Evolutionary conservation across 1,284 basidiomycete genomes (phyloP), one percentile per base, ranked within the genome.

Genomic region (Puccinia hordei): DNA sequence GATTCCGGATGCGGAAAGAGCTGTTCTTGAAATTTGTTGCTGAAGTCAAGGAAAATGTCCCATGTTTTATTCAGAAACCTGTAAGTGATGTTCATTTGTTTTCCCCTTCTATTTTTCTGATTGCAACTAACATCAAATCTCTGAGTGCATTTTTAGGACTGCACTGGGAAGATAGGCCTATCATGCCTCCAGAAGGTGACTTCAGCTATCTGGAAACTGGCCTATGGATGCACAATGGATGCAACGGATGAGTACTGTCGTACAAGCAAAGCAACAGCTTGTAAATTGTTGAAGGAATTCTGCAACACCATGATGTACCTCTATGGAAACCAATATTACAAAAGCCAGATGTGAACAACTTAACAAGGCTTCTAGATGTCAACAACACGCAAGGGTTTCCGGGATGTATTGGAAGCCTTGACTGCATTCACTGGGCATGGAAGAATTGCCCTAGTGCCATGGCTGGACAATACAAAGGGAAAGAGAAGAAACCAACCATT

Each of bases 351-450:
- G 10, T 19, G 30, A 4, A 38, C 15, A 51, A 73, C 15, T 12
- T 53, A 6, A 35, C 30, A 10, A 5, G 17, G 30, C 55, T 73
- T 35, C 27, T 53, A 13, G 49, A 27, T 17, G 71, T 57, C 22
- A 33, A 73, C 30, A 10, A 5, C 4, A 24, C 59, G 8, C 24
- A 24, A 3, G 59, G 59, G 2, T 76, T 76, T 27, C 73, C 73
- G 12, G 73, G 73, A 0, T 63, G 57, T 19, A 33, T 76, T 12
- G 73, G 73, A 22, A 44, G 24, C 5, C 8, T 76, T 44, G 27
- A 76, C 33, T 41, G 73, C 30, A 76, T 76, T 41, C 44, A 76
- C 38, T 76, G 73, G 73, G 73, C 33, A 17, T 65, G 59, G 73
- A 76, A n/a, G n/a, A n/a, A n/a, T n/a, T n/a, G n/a, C n/a, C n/a